Base-by-base conservation (phyloP, 2,329 filamentous ascomycete species). In the Colletotrichum sp. region DNA sequence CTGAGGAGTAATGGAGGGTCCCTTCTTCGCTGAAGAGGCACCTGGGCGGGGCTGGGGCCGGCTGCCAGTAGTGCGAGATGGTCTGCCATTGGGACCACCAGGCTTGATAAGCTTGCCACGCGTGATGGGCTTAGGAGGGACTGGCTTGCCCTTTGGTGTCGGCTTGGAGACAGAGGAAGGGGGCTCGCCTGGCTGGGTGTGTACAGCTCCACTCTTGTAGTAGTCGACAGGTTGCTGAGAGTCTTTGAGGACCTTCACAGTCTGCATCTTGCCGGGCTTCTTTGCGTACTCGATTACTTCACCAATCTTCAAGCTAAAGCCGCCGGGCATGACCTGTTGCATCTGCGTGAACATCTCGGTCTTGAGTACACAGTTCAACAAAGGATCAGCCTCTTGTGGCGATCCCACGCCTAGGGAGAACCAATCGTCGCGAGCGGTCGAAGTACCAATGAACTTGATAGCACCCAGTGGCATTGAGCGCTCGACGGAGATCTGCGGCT, bases 281-380 rank as follows among this genome's bases (percentile, higher is more conserved):
- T 99, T 99, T 82, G 96, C 96, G 85, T 98, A 99, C 83, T 98
- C 95, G 80, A 99, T 96, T 75, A 90, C 90, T 32, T 97, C 93
- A n/a, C 88, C 92, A 77, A 99, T 94, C 85, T 95, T 95, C 64
- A 99, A 86, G 82, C 93, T 95, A 82, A 98, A 91, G 12, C 95
- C 93, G 11, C 94, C 95, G 5, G 94, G 93, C 85, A 98, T 94
- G 69, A 93, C 92, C 67, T 92, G 93, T 82, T 93, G 92, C 87
- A 99, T 93, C 78, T 98, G 96, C 1, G 96, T 98, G 82, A 99
- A 98, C 85, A 99, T 93, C 82, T 99, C 97, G 0, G 97, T 99
- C 88, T 99, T 99, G 85, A 99, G 93, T 25, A 98, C 88, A 82
- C 97, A 99, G 86, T 93, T 98, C 81, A 99, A 86, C 27, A 99